phyloP scores from a whole-genome alignment of 345 rosid species.

The Geranium brycei region DNA sequence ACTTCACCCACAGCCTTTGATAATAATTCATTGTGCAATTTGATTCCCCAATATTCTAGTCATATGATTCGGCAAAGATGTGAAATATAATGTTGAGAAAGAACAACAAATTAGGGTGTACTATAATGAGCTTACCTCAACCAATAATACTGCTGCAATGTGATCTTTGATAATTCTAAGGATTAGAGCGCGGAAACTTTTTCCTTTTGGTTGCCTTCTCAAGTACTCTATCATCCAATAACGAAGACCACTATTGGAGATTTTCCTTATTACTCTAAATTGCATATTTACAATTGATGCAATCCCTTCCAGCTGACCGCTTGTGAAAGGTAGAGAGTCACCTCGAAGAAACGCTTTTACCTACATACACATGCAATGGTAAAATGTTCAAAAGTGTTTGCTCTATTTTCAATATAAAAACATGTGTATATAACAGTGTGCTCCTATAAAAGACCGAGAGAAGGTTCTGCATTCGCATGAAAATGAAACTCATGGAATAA shows the following conservation, averaged over 20 bases:
- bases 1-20: no score
- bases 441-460: no score
- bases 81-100: not conserved
- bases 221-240: constrained; percentile 84
- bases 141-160: constrained; percentile 51
- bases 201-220: constrained; percentile 67
- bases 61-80: not conserved
- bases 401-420: not conserved
- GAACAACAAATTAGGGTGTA: not conserved
- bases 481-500: no score
- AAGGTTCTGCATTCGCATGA: no score
- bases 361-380: constrained; percentile 18
- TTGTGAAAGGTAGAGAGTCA: constrained; percentile 67
- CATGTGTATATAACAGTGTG: not conserved
- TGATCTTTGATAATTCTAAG: constrained; percentile 84
- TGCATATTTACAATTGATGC: constrained; percentile 68
- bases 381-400: not conserved
- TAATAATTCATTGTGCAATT: not conserved
- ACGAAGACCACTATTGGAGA: constrained; percentile 52
- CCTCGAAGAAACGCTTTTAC: constrained; percentile 78
- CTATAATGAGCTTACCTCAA: constrained; percentile 42
- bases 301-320: constrained; percentile 84
- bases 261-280: constrained; percentile 40
- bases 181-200: constrained; percentile 51
- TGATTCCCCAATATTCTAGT: not conserved